Evolutionary conservation across 768 basidiomycete genomes (phyloP), one percentile per base, ranked within the genome.

Genomic region (Tricholoma furcatifolium): DNA sequence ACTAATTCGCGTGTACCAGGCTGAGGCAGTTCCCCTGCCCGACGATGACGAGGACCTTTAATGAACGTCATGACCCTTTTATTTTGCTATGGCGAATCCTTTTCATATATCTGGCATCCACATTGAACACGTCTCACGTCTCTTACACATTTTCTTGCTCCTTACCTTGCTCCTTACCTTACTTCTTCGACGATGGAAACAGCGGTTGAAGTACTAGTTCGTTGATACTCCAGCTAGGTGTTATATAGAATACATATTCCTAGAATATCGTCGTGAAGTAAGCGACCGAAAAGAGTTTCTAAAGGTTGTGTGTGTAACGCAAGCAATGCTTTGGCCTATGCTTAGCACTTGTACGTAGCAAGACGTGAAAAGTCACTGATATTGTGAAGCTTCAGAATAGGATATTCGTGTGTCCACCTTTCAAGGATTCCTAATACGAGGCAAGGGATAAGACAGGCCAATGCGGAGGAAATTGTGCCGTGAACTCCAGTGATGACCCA

Each of bases 41-140:
- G 97, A 98, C 73, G 97, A 99, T 72, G 97, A 95, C 46, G 93
- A 96, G 52, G 89, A 93, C 60, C 79, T 91, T 64, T 88, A 80
- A 75, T 65, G 52, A 50, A 35, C 51, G 53, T 48, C 56, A 27
- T 50, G 39, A 54, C 51, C 47, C 62, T 34, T 59, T 55, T 60
- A 55, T 54, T 56, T 60, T 60, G 51, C 57, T 57, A 54, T 59
- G 54, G 61, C 53, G 53, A 63, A 54, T 59, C n/a, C n/a, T n/a
- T n/a, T 41, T 55, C 60, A 47, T 60, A 62, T 67, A 60, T 60
- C 65, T 55, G 53, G 54, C 62, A 49, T 59, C 31, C 48, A 52
- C 53, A 64, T 59, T 58, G 55, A 65, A 60, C 64, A 65, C 65
- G 62, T 58, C 62, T 53, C 57, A 54, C 60, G 54, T 55, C 53